Evolutionary conservation across 2,329 filamentous ascomycete species (phyloP), one percentile per base, ranked within the genome.

Genomic region (Chaetomium sp.): DNA sequence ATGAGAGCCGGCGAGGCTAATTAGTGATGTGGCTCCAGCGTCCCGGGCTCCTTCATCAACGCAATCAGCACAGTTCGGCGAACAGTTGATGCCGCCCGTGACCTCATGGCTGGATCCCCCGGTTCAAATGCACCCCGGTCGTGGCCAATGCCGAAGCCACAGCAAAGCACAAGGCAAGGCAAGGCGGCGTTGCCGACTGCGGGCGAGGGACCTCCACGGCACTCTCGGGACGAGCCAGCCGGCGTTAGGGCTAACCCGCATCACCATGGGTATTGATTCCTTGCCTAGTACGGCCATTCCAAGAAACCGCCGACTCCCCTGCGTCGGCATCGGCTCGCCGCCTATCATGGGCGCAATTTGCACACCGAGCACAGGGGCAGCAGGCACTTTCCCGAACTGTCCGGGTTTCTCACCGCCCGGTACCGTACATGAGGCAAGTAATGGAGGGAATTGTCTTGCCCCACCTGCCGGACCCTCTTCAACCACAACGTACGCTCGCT

Each of bases 371-470:
- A 54, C 60, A 65, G 63, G 60, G 61, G 61, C 42, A 63, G 50
- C 63, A 67, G 56, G 51, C 54, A 38, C 63, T 65, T 68, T 66
- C 58, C 67, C 59, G 67, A 70, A 57, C 38, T 65, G 62, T 62
- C 38, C 38, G 65, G 45, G 47, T 23, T 42, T 42, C 67, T 69
- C 70, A 72, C 69, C 69, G 70, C 70, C 68, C 65, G 60, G 58
- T 54, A 38, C 27, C 27, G 27, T 29, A 57, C 65, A 59, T 47
- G 60, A 61, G 65, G 56, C 33, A 55, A 62, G 56, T 59, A 55
- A 29, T 29, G 27, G 27, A 63, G 62, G 60, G 62, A 21, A 23
- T 13, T 8, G 13, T 23, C 53, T 27, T 13, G 53, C 53, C 31
- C 31, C 31, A 38, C 31, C 31, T 25, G 19, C 31, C 31, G 53